Evolutionary conservation across 1,284 basidiomycete genomes (phyloP).

Genomic region (Flammula alnicola): DNA sequence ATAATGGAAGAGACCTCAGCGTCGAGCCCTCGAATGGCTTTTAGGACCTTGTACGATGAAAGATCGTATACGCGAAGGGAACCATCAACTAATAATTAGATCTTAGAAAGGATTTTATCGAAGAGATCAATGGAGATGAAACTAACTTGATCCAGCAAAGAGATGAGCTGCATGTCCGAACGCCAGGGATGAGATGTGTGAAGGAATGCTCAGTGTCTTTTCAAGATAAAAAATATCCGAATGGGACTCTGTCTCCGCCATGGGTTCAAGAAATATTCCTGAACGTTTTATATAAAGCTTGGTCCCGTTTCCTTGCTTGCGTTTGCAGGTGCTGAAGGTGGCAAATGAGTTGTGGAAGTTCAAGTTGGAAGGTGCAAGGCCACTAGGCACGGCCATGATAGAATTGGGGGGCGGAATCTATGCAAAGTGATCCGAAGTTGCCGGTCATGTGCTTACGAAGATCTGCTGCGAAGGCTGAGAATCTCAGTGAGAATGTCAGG

Average conservation of each 20-base stretch:
- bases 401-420: too few species aligned
- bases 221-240: conserved; percentile 18
- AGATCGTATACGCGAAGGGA: conserved; percentile 68
- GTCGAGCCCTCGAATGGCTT: conserved; percentile 62
- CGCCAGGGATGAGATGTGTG: conserved; percentile 52
- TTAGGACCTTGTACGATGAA: conserved; percentile 61
- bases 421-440: too few species aligned
- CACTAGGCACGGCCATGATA: too few species aligned
- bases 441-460: too few species aligned
- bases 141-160: conserved; percentile 58
- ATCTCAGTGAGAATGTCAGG: too few species aligned
- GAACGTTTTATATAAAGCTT: too few species aligned
- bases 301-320: too few species aligned
- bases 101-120: neutral
- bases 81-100: conserved; percentile 60
- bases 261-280: neutral
- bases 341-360: too few species aligned
- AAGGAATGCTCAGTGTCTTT: conserved; percentile 43
- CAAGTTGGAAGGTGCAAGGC: too few species aligned
- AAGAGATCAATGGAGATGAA: neutral
- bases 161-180: conserved; percentile 49
- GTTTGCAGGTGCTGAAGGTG: too few species aligned
- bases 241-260: conserved; percentile 2
- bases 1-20: conserved; percentile 64
- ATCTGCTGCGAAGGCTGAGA: too few species aligned